These are phyloP conservation scores for Apiospora arundinis DNA, from an alignment of 2,329 filamentous ascomycete species.

Conservation along the genomic window DNA sequence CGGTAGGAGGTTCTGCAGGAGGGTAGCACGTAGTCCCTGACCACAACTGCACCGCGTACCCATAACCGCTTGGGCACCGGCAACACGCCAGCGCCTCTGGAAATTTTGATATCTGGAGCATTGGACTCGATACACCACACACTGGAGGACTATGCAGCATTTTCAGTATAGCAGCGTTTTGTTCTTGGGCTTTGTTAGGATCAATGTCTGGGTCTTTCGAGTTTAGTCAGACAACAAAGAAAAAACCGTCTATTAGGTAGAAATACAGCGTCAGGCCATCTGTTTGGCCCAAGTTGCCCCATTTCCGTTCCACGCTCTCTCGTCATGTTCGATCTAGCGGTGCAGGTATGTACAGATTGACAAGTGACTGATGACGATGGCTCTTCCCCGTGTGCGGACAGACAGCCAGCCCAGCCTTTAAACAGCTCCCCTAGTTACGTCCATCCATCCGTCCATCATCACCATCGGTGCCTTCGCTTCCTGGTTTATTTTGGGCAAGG, in stretches of 20 bases:
- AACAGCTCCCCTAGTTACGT: background rate
- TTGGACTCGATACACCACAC: background rate
- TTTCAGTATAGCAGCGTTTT: background rate
- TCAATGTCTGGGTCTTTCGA: background rate
- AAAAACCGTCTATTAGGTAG: conserved; percentile 22
- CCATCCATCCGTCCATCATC: background rate
- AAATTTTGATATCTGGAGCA: too few relatives aligned
- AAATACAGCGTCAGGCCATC: conserved; percentile 19
- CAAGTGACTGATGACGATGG: background rate
- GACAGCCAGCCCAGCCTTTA: background rate
- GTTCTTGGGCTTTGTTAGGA: background rate
- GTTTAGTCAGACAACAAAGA: background rate
- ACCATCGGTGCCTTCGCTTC: background rate
- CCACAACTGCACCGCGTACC: too few relatives aligned
- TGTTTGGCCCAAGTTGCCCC: background rate
- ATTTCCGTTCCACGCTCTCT: background rate
- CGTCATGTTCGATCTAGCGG: background rate
- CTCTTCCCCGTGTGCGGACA: background rate
- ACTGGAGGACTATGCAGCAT: background rate
- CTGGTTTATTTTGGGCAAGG: background rate
- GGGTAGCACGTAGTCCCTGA: too few relatives aligned
- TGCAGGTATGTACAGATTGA: conserved; percentile 17
- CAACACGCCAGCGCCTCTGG: too few relatives aligned
- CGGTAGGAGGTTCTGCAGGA: too few relatives aligned
- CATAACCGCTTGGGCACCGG: too few relatives aligned